These are phyloP conservation scores for Aspergillus conjunctus DNA, from an alignment of 495 filamentous ascomycete genomes.

Conservation along the genomic window DNA sequence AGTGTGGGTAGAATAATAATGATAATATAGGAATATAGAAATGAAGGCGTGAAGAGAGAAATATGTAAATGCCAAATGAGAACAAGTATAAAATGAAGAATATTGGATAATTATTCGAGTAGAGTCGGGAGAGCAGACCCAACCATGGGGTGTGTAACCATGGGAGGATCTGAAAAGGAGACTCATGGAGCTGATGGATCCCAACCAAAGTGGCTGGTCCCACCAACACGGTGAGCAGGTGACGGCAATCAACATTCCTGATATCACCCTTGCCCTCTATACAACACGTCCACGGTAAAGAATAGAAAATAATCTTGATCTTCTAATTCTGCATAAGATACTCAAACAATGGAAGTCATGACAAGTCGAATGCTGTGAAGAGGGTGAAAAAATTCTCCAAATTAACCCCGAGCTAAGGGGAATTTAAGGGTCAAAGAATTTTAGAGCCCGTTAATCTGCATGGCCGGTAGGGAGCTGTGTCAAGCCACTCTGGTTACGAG, in stretches of 20 bases:
- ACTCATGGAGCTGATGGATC: conserved; percentile 17
- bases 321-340: too few species aligned
- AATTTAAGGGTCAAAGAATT: conserved; percentile 12
- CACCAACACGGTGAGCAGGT: conserved; percentile 25
- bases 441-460: conserved; percentile 15
- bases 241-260: conserved; percentile 14
- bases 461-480: conserved; percentile 12
- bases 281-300: neutral
- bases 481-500: conserved; percentile 7
- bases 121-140: too few species aligned
- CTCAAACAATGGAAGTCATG: neutral
- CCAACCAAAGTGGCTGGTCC: conserved; percentile 24
- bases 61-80: too few species aligned
- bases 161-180: conserved; percentile 25
- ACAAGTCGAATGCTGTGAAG: neutral
- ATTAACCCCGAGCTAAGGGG: conserved; percentile 7
- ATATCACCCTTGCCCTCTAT: neutral
- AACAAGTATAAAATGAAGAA: too few species aligned
- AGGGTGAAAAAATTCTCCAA: neutral
- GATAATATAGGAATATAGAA: too few species aligned
- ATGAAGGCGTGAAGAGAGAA: too few species aligned
- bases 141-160: conserved; percentile 17
- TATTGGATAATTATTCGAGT: too few species aligned
- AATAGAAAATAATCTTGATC: neutral
- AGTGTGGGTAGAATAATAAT: too few species aligned